Conservation (phyloP, 2,329 filamentous ascomycete species). For the Xylariaceae sp. region DNA sequence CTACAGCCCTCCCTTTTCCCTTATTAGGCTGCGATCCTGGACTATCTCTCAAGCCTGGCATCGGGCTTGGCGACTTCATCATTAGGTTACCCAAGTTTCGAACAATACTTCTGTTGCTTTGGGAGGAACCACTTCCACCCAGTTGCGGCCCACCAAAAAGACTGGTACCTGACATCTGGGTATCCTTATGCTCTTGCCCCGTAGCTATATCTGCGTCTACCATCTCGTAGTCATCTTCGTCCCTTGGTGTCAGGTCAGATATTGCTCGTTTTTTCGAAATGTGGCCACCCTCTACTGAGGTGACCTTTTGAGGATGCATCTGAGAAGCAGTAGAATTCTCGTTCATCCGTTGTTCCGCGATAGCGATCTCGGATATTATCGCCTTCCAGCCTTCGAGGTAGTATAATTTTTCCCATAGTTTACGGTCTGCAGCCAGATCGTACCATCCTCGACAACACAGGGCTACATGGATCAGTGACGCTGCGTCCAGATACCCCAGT, state of each 20-base stretch:
- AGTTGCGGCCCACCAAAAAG: conserved; percentile 37
- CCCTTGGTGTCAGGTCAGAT: conserved; percentile 45
- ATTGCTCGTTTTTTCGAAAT: conserved; percentile 63
- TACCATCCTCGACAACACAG: conserved; percentile 84
- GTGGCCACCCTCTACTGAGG: conserved; percentile 57
- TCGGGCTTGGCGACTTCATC: conserved; percentile 45
- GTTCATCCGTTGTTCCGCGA: conserved; percentile 69
- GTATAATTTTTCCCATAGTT: conserved; percentile 86
- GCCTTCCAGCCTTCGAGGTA: conserved; percentile 85
- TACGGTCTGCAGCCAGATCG: conserved; percentile 78
- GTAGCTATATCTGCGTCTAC: conserved; percentile 46
- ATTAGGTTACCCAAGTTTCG: conserved; percentile 44
- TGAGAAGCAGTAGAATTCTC: conserved; percentile 48
- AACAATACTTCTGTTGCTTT: conserved; percentile 37
- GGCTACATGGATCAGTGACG: conserved; percentile 80
- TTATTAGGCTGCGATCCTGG: conserved; percentile 35
- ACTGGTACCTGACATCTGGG: conserved; percentile 35
- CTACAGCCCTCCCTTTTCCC: conserved; percentile 47
- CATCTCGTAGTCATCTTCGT: conserved; percentile 60
- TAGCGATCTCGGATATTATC: conserved; percentile 67
- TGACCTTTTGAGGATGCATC: conserved; percentile 50
- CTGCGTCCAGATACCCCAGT: conserved; percentile 82
- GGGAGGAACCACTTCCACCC: conserved; percentile 37
- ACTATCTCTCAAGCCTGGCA: conserved; percentile 39
- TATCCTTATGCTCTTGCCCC: conserved; percentile 35